phyloP scores from a whole-genome alignment of 805 yeast species.

The Wickerhamomyces sydowiorum region DNA sequence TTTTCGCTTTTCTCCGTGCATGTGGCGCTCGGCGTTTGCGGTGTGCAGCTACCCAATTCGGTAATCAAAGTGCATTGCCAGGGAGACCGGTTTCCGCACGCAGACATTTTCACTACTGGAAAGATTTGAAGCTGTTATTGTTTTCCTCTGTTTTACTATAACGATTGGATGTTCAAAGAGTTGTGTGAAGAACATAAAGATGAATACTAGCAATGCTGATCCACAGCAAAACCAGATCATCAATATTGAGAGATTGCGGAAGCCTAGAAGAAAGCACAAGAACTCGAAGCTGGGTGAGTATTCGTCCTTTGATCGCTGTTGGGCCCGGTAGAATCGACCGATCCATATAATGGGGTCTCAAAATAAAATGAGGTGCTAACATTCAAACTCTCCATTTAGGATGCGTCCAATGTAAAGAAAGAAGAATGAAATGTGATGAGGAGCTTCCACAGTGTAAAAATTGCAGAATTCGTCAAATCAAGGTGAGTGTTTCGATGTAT shows the following conservation, averaged over 20 bases:
- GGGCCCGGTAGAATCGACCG: too few relatives aligned
- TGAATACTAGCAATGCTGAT: background rate
- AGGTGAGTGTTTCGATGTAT: conserved; percentile 7
- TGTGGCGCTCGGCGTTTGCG: too few relatives aligned
- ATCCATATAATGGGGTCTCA: background rate
- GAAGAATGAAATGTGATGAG: conserved; percentile 48
- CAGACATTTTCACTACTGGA: too few relatives aligned
- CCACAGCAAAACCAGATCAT: background rate
- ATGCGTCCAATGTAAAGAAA: conserved; percentile 45
- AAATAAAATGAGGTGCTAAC: conserved; percentile 6
- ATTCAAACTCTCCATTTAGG: conserved; percentile 27
- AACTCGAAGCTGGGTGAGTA: conserved; percentile 26
- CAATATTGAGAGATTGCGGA: conserved; percentile 5
- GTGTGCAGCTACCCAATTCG: too few relatives aligned
- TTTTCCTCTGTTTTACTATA: too few relatives aligned
- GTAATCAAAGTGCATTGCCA: too few relatives aligned
- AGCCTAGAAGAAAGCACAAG: conserved; percentile 21
- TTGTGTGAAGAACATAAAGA: too few relatives aligned
- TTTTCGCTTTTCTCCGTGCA: too few relatives aligned
- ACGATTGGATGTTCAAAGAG: too few relatives aligned
- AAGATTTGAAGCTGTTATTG: background rate
- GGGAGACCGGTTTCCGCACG: too few relatives aligned
- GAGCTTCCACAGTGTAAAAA: conserved; percentile 43
- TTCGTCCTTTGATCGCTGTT: background rate
- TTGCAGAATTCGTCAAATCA: conserved; percentile 27